Evolutionary conservation across 345 rosid genomes (phyloP).

Genomic region (Erucastrum elatum): DNA sequence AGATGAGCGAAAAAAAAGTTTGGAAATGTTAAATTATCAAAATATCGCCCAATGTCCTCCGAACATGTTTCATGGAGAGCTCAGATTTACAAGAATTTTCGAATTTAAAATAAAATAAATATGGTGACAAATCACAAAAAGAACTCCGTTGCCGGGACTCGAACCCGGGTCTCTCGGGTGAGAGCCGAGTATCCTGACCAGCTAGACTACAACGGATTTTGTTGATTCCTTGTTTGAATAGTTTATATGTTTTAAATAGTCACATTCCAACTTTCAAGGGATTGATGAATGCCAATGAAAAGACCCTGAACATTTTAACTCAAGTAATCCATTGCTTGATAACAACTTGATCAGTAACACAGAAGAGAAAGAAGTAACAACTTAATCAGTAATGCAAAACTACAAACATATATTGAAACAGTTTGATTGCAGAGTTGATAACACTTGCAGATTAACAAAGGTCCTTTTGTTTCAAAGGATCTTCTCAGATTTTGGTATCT

Average conservation of each 20-base stretch:
- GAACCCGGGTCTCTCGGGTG: conserved; percentile 74
- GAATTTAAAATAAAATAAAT: background rate
- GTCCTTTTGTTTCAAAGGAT: background rate
- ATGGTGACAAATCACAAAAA: background rate
- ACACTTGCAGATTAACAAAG: background rate
- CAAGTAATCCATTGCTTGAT: background rate
- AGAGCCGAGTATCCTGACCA: conserved; percentile 81
- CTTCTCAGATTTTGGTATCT: conserved; percentile 13
- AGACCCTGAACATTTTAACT: background rate
- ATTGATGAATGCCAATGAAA: background rate
- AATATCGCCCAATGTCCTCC: background rate
- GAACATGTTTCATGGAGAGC: background rate
- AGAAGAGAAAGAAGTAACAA: background rate
- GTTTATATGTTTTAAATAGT: background rate
- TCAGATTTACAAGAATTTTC: background rate
- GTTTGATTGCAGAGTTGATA: background rate
- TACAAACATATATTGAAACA: background rate
- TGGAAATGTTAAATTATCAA: background rate
- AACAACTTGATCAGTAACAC: background rate
- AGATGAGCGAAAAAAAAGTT: background rate
- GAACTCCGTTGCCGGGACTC: conserved; percentile 67
- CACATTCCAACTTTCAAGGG: background rate
- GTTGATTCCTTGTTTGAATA: background rate
- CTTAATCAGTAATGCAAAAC: background rate
- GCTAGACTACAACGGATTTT: conserved; percentile 45